Conservation (phyloP, 495 filamentous ascomycete genomes). For the Xylaria telfairii region DNA sequence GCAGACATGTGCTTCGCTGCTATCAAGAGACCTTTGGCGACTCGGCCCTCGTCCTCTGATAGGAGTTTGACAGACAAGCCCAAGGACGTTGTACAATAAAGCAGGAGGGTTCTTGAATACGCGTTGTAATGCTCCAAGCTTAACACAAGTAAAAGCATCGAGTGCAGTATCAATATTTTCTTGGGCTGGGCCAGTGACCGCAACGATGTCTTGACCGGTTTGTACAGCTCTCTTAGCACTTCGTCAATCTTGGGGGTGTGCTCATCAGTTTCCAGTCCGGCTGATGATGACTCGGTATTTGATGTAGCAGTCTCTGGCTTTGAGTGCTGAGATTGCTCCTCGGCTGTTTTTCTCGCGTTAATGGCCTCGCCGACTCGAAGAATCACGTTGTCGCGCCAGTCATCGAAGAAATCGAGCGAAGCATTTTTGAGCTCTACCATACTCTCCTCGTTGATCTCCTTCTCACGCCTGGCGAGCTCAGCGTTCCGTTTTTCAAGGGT, state of each 20-base stretch:
- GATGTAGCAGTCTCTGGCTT: constrained; percentile 23
- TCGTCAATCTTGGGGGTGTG: constrained; percentile 27
- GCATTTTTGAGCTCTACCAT: constrained; percentile 42
- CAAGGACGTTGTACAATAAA: constrained; percentile 72
- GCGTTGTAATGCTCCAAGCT: constrained; percentile 82
- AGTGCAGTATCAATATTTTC: constrained; percentile 55
- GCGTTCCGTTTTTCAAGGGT: constrained; percentile 37
- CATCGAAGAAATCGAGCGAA: constrained; percentile 62
- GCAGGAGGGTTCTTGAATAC: constrained; percentile 74
- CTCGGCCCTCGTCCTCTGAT: constrained; percentile 73
- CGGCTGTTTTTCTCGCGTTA: constrained; percentile 59
- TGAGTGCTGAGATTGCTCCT: constrained; percentile 31
- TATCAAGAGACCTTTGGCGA: constrained; percentile 76
- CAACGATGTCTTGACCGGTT: constrained; percentile 53
- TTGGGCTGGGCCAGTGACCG: constrained; percentile 50
- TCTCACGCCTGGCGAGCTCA: constrained; percentile 37
- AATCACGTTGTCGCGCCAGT: constrained; percentile 68
- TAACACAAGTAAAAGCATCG: constrained; percentile 76
- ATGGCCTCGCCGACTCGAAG: constrained; percentile 69
- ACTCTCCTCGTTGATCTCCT: constrained; percentile 44
- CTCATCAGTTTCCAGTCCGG: constrained; percentile 32
- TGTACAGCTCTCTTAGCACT: constrained; percentile 61
- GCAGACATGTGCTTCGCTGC: constrained; percentile 74
- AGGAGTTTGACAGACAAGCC: constrained; percentile 68
- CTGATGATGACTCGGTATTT: constrained; percentile 18